Evolutionary conservation across 2,329 filamentous ascomycete genomes (phyloP).

Genomic region (Aspergillus bombycis): DNA sequence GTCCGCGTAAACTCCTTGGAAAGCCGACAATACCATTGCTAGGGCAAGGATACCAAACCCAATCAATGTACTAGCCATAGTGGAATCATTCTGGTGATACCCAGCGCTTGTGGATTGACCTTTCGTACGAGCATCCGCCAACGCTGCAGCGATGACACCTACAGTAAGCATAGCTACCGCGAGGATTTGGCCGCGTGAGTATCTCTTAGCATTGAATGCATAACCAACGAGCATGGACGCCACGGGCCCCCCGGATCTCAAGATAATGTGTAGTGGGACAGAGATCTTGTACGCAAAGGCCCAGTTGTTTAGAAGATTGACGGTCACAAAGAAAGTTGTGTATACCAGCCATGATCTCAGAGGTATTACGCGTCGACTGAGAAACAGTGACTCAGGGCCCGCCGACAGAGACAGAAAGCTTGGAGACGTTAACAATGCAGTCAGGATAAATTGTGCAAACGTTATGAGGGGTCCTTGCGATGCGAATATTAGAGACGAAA

Average conservation of each 20-base stretch:
- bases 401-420: slow-evolving; percentile 69
- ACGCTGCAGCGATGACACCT: slow-evolving; percentile 84
- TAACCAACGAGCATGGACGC: slow-evolving; percentile 93
- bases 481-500: not conserved
- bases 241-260: slow-evolving; percentile 92
- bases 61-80: slow-evolving; percentile 48
- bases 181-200: slow-evolving; percentile 76
- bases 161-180: slow-evolving; percentile 82
- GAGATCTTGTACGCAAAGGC: slow-evolving; percentile 97
- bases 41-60: slow-evolving; percentile 83
- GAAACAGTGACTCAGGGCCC: slow-evolving; percentile 67
- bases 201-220: slow-evolving; percentile 76
- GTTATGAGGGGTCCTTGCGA: slow-evolving; percentile 75
- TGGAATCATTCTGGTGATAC: slow-evolving; percentile 39
- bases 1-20: slow-evolving; percentile 95
- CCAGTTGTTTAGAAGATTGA: slow-evolving; percentile 97
- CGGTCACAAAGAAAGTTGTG: slow-evolving; percentile 85
- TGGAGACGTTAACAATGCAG: slow-evolving; percentile 75
- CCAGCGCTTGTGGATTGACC: slow-evolving; percentile 46
- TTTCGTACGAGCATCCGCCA: slow-evolving; percentile 86
- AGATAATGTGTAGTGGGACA: slow-evolving; percentile 93
- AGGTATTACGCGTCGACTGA: slow-evolving; percentile 78
- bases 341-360: slow-evolving; percentile 84
- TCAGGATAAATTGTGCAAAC: slow-evolving; percentile 86
- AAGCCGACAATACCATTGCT: slow-evolving; percentile 86